Conservation (phyloP, 75 land plant species). For the Larix kaempferi region DNA sequence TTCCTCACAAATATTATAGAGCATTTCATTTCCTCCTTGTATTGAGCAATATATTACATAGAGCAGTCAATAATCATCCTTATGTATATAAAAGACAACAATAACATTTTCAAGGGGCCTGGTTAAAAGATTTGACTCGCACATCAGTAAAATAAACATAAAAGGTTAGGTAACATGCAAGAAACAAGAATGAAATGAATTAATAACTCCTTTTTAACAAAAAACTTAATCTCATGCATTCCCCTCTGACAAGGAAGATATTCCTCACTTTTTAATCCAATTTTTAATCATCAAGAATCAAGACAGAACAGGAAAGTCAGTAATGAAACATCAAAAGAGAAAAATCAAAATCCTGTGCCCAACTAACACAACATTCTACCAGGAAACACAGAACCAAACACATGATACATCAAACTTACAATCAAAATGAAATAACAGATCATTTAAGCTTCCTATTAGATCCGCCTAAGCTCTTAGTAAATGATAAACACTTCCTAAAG, state of each 20-base stretch:
- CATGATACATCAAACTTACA: constrained; percentile 1
- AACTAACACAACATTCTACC: neutral
- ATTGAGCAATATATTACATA: neutral
- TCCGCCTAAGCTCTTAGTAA: no score
- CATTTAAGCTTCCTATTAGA: neutral
- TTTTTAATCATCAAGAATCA: no score
- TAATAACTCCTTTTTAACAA: neutral
- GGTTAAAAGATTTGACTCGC: neutral
- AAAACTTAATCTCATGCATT: neutral
- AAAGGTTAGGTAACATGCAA: no score
- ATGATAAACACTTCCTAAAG: no score
- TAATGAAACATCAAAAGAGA: neutral
- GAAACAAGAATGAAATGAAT: neutral
- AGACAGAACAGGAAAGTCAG: neutral
- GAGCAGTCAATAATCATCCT: neutral
- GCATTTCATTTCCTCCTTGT: constrained; percentile 4
- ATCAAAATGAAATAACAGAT: neutral
- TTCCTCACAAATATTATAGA: neutral
- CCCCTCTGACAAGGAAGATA: neutral
- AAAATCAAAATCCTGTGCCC: neutral
- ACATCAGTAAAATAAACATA: neutral
- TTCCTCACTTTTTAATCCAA: neutral
- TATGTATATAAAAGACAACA: neutral
- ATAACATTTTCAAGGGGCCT: neutral
- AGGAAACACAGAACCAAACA: no score